Base-by-base conservation (phyloP, 768 basidiomycete genomes). In the Tylopilus vinaceipallidus region DNA sequence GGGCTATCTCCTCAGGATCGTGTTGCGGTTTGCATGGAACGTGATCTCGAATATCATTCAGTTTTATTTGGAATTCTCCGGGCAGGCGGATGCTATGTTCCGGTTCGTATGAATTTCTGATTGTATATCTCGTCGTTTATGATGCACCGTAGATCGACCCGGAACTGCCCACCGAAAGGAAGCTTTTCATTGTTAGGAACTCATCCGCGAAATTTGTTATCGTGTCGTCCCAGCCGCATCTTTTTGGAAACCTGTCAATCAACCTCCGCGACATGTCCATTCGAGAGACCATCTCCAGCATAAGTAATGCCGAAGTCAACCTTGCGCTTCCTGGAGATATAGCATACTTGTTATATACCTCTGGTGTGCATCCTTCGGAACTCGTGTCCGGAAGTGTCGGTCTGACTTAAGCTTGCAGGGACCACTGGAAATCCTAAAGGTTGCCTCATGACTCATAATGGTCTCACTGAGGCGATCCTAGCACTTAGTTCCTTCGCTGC, bases 381-480 rank as follows among this genome's bases (percentile, higher is more conserved):
- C 13, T 23, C 12, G 13, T n/a, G 16, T 45, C 40, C 17, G 24
- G n/a, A 29, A 19, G 14, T n/a, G 14, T 24, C 23, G 33, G 22
- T 16, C 47, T 42, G 23, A 77, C 11, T 33, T 16, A 26, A 26
- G n/a, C 14, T 41, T 49, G 16, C 23, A 59, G 77, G 77, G 3
- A 79, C 77, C 3, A 78, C 77, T 4, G 77, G 77, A 32, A 76
- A 71, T 37, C 77, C 77, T 3, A 79, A 79, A 57, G 77, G 77
- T 19, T 79, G 77, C 55, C 58, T 79, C 12, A 54, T 77, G 24
- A 67, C 70, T 11, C 70, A 72, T 24, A 50, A 53, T 1, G 70
- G 72, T 13, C 57, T 72, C n/a, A 53, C 53, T 14, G 65, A 64
- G 50, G 71, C 69, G 6, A 60, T 69, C 24, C 43, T 62, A 39